Percentiles rank a stretch among this genome's conserved stretches.
These are phyloP conservation scores for Ulmus americana DNA, from an alignment of 331 rosid genomes.

Conservation along the genomic window DNA sequence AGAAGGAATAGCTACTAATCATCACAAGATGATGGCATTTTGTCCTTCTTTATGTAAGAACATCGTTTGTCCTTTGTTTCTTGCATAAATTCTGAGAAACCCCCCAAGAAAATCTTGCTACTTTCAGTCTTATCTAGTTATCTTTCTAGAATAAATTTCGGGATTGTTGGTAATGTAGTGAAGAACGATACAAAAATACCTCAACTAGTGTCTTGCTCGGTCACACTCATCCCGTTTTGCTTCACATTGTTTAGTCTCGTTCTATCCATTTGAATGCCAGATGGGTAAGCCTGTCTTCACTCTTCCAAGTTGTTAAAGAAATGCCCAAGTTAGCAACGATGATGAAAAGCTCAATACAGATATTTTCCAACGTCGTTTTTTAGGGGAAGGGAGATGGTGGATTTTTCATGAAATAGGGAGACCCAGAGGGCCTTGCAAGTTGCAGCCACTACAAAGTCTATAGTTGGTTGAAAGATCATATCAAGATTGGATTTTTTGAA, in stretches of 20 bases:
- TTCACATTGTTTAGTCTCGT: slow-evolving; percentile 32
- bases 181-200: background rate
- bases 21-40: slow-evolving; percentile 57
- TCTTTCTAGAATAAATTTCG: background rate
- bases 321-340: no score
- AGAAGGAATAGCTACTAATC: slow-evolving; percentile 52
- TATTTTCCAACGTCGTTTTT: no score
- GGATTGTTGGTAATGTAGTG: background rate
- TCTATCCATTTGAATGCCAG: slow-evolving; percentile 29
- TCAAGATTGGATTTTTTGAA: no score
- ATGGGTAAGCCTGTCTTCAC: slow-evolving; percentile 28
- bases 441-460: no score
- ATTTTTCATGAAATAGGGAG: no score
- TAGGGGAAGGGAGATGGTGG: no score
- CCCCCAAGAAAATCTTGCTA: slow-evolving; percentile 11
- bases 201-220: slow-evolving; percentile 30
- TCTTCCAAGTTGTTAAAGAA: no score
- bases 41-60: slow-evolving; percentile 51
- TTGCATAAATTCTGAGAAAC: slow-evolving; percentile 21
- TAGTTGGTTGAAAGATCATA: no score
- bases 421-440: no score
- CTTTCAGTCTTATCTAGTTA: background rate
- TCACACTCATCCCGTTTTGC: slow-evolving; percentile 70
- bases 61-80: slow-evolving; percentile 37
- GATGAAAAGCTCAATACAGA: no score